Conservation (phyloP, 2,329 filamentous ascomycete genomes). For the Talaromyces sp. region DNA sequence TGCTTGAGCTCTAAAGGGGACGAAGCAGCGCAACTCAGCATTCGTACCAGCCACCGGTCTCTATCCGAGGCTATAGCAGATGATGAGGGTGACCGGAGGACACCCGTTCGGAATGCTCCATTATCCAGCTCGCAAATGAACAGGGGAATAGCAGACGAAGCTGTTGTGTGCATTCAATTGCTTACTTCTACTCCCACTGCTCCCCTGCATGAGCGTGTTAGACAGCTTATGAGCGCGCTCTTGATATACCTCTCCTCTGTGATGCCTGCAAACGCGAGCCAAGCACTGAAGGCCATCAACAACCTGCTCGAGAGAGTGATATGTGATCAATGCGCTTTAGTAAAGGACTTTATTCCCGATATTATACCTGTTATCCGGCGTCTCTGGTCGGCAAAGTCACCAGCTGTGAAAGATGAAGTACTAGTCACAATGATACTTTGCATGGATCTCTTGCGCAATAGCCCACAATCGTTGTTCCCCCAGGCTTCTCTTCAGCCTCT, state of each 20-base stretch:
- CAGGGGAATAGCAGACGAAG: conserved; percentile 48
- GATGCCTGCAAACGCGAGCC: conserved; percentile 60
- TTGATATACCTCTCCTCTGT: conserved; percentile 61
- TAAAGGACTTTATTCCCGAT: conserved; percentile 57
- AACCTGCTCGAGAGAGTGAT: conserved; percentile 62
- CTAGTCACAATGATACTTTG: conserved; percentile 68
- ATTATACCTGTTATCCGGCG: conserved; percentile 68
- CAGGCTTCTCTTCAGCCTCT: conserved; percentile 47
- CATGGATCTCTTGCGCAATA: conserved; percentile 56
- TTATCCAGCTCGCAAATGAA: conserved; percentile 25
- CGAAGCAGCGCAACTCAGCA: conserved; percentile 30
- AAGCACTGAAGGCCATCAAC: conserved; percentile 74
- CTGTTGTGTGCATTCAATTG: conserved; percentile 63
- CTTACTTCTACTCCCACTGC: conserved; percentile 66
- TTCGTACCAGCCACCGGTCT: conserved; percentile 28
- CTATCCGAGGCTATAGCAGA: conserved; percentile 28
- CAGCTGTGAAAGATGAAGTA: conserved; percentile 71
- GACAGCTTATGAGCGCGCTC: conserved; percentile 55
- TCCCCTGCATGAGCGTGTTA: conserved; percentile 57
- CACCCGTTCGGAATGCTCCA: conserved; percentile 26
- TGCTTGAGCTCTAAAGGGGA: conserved; percentile 46
- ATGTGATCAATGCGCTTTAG: conserved; percentile 65
- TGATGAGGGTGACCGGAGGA: conserved; percentile 29
- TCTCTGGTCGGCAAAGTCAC: conserved; percentile 73
- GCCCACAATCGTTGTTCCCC: conserved; percentile 33